Evolutionary conservation across 2,329 filamentous ascomycete species (phyloP), one percentile per base, ranked within the genome.

Genomic region (Lasiodiplodia citricola): DNA sequence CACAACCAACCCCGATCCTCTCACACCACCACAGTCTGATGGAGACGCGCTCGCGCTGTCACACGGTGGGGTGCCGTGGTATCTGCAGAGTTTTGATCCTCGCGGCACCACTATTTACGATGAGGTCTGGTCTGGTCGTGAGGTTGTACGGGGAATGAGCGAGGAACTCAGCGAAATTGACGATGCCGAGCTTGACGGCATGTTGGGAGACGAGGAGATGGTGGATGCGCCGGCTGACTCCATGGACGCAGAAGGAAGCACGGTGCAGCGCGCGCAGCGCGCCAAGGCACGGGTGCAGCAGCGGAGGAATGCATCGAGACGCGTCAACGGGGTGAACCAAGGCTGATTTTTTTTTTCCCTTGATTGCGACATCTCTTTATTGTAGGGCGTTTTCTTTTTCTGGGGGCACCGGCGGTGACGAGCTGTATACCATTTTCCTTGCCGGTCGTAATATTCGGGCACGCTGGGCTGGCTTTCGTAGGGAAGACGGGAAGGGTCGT

Each of bases 101-200:
- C 75, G 88, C 66, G 95, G 94, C 68, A 97, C 93, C 0, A 95
- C 91, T 0, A 88, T 95, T 11, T 84, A 92, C 67, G 91, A 80
- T 41, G 92, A 95, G 79, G 86, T 89, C 65, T 93, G 90, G 85
- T 89, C 87, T 0, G 92, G 90, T 2, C 86, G 90, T 41, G 91
- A 94, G 67, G 88, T 91, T n/a, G 82, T 88, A 72, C 85, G 88
- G 37, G 87, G 85, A 16, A 89, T 95, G 79, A 96, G 92, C 74
- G 94, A 97, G 79, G 92, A 95, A 73, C 85, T 97, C 25, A 96
- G 92, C 68, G 95, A 97, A 76, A 89, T 97, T 77, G 94, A 97
- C 74, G 94, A 97, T 72, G 94, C 96, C 64, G 93, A 95, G 80
- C 84, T 97, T 69, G 90, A 92, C 74, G 92, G 91, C 21, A 78